Evolutionary conservation across 2,329 filamentous ascomycete genomes (phyloP), one percentile per base, ranked within the genome.

Genomic region (Fusarium nodosum): DNA sequence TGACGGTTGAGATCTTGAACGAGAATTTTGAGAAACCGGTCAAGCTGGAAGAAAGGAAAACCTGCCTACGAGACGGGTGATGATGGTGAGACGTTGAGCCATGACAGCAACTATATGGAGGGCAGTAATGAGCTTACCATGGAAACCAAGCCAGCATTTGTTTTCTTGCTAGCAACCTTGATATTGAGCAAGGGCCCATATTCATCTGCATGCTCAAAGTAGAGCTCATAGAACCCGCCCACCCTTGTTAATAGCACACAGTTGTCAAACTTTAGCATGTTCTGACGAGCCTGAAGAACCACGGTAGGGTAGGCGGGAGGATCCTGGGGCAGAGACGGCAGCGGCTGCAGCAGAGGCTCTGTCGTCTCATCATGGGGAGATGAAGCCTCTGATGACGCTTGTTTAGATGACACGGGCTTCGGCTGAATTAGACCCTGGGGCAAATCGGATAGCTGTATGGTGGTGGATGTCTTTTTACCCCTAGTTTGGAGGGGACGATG

Each of bases 201-300:
- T 76, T 97, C 90, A 61, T 97, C 92, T 13, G 97, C 96, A 78
- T 99, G 94, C 74, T 97, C 92, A 79, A 98, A 97, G 81, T 99
- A 99, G 61, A 99, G 83, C 87, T 99, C 96, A 80, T 98, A 99
- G 81, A 99, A 99, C 64, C 94, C 91, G 58, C 96, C 96, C 30
- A 99, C 94, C 59, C 95, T 89, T 6, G 96, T 99, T 63, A 99
- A 82, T 10, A 99, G 80, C 39, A 99, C 92, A 80, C 95, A 98
- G 74, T 97, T 93, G 74, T 90, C 88, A 81, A 97, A 97, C 75
- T 91, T 94, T 72, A 89, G 86, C 91, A 98, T 97, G 80, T 97
- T 97, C 71, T 90, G 93, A 59, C 89, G 88, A 30, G 93, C 95
- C 78, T 97, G 94, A 76, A 93, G 88, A 60, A 98, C 83, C 48